phyloP scores from a whole-genome alignment of 2,329 filamentous ascomycete genomes.

The Phialophora tarda region DNA sequence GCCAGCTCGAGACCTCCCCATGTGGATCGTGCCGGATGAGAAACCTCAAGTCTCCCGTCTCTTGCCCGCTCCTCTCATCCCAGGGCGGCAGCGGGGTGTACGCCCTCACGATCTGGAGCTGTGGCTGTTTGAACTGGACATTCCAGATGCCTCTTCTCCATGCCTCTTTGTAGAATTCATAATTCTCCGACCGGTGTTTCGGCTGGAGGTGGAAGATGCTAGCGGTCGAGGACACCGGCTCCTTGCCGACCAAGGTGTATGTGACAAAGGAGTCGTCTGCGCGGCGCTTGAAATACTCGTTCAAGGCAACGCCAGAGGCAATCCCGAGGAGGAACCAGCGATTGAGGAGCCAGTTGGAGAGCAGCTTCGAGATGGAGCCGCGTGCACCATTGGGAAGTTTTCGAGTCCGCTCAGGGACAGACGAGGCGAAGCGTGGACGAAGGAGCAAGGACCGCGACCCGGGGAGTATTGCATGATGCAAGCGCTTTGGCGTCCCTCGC shows the following conservation, averaged over 20 bases:
- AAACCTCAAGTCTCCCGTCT: slow-evolving; percentile 64
- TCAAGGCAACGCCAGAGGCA: slow-evolving; percentile 12
- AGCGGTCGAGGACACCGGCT: slow-evolving; percentile 54
- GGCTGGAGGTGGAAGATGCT: slow-evolving; percentile 52
- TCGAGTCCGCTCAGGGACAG: slow-evolving; percentile 4
- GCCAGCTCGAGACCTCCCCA: slow-evolving; percentile 85
- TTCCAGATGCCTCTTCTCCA: slow-evolving; percentile 77
- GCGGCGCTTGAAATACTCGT: slow-evolving; percentile 6
- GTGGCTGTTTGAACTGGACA: slow-evolving; percentile 91
- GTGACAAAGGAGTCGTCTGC: slow-evolving; percentile 44
- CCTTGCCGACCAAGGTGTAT: slow-evolving; percentile 51
- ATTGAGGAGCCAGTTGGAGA: not conserved
- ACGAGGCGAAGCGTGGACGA: slow-evolving; percentile 15
- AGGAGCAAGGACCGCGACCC: not conserved
- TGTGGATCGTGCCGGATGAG: slow-evolving; percentile 77
- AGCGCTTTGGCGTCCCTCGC: slow-evolving; percentile 16
- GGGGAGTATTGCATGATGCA: not conserved
- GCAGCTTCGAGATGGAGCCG: not conserved
- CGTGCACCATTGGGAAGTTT: slow-evolving; percentile 19
- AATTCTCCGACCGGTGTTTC: slow-evolving; percentile 39
- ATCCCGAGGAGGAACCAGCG: slow-evolving; percentile 18
- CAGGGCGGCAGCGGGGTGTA: slow-evolving; percentile 83
- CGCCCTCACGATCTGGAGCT: slow-evolving; percentile 86
- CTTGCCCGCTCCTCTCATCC: slow-evolving; percentile 39
- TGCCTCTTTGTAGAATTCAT: slow-evolving; percentile 51